A percentile compares a stretch with the other conserved stretches of the same genome.
These are phyloP conservation scores for Vitis hybrid DNA, from an alignment of 177 flowering plant species.

Conservation along the genomic window DNA sequence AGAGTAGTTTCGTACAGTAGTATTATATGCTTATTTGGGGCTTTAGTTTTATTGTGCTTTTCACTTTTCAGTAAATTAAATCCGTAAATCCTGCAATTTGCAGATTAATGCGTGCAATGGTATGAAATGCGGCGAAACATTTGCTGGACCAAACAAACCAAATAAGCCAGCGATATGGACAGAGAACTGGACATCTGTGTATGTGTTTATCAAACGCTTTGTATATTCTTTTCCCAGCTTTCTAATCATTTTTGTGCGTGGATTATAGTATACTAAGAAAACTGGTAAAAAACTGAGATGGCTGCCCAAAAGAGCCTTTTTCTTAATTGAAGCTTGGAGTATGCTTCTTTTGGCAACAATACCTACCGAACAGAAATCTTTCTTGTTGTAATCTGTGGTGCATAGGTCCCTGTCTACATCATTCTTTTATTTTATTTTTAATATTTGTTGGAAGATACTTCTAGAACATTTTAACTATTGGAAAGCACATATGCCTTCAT, in stretches of 20 bases:
- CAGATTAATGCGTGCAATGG: slow-evolving; percentile 98
- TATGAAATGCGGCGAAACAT: slow-evolving; percentile 71
- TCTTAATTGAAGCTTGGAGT: too few species aligned
- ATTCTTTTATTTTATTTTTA: too few species aligned
- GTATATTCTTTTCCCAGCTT: background rate
- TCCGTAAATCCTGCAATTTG: slow-evolving; percentile 2
- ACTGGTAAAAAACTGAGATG: too few species aligned
- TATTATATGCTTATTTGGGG: too few species aligned
- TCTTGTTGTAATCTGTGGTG: too few species aligned
- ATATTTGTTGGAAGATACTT: too few species aligned
- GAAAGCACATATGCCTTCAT: background rate
- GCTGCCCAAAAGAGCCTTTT: too few species aligned
- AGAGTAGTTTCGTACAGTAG: background rate
- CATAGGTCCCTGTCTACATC: too few species aligned
- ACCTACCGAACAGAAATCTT: too few species aligned
- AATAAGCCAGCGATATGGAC: slow-evolving; percentile 91
- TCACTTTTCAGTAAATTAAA: background rate
- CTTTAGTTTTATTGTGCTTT: background rate
- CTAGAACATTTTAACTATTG: background rate
- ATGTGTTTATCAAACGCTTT: slow-evolving; percentile 19
- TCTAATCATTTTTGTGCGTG: background rate
- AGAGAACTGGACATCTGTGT: slow-evolving; percentile 88
- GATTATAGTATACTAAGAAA: too few species aligned
- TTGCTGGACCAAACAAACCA: slow-evolving; percentile 82
- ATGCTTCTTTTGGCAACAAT: too few species aligned